phyloP scores from a whole-genome alignment of 768 basidiomycete species.

The Suillus fuscotomentosus region DNA sequence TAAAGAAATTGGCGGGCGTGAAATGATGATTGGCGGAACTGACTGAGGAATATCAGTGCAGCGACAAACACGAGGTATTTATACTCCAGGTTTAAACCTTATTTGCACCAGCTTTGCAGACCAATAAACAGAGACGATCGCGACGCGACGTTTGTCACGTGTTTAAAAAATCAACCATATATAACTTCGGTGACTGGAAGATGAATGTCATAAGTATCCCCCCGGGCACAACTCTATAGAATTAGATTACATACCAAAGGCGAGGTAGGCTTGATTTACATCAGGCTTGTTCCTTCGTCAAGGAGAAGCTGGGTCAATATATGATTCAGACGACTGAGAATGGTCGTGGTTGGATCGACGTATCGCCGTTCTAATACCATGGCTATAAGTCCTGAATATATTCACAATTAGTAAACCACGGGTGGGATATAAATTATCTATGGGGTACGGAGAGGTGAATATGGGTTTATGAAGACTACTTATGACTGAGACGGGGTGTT shows the following conservation, averaged over 20 bases:
- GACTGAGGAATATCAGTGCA: background rate
- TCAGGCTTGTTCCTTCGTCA: background rate
- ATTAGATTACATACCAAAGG: background rate
- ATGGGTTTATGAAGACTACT: slow-evolving; percentile 7
- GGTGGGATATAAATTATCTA: background rate
- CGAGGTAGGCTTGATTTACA: background rate
- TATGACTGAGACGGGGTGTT: slow-evolving; percentile 16
- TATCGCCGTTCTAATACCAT: background rate
- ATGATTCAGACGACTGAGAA: background rate
- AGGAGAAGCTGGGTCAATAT: background rate
- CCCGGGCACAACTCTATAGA: background rate
- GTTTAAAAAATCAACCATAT: background rate
- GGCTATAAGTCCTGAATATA: background rate
- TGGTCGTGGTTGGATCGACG: background rate
- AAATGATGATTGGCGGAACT: background rate
- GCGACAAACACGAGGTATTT: background rate
- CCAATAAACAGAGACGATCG: background rate
- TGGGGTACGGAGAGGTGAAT: background rate
- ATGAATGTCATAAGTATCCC: background rate
- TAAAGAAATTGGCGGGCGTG: background rate
- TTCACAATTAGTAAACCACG: slow-evolving; percentile 14
- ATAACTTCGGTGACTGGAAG: background rate
- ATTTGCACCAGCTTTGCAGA: background rate
- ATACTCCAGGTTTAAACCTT: background rate
- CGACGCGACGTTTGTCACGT: background rate